phyloP scores from a whole-genome alignment of 345 rosid genomes.

The Melastoma malabathricum region DNA sequence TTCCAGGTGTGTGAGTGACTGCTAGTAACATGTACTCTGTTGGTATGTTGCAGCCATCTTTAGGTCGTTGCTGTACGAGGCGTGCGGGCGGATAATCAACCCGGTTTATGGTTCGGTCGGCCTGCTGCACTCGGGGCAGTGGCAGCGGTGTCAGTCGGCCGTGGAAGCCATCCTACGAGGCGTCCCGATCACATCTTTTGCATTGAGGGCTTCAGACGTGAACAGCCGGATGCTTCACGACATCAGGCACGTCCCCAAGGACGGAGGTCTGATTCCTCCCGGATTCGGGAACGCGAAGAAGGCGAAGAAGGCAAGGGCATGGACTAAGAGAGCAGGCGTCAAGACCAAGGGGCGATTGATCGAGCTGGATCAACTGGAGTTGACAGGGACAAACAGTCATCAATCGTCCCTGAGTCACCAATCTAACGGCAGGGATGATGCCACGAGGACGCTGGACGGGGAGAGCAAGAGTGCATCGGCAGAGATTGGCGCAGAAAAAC shows the following conservation, averaged over 20 bases:
- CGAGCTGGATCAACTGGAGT: conserved; percentile 5
- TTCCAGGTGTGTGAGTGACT: too few relatives aligned
- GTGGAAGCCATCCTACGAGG: conserved; percentile 45
- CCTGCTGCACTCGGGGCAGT: conserved; percentile 33
- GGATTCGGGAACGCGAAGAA: too few relatives aligned
- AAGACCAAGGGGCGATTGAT: too few relatives aligned
- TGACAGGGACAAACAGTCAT: conserved; percentile 51
- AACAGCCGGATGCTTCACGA: conserved; percentile 26
- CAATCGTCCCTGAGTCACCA: conserved; percentile 82
- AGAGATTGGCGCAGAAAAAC: not conserved
- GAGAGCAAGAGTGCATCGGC: conserved; percentile 31
- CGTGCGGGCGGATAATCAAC: conserved; percentile 45
- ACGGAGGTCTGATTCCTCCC: conserved; percentile 22
- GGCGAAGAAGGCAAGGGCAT: conserved; percentile 13
- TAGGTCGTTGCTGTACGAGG: conserved; percentile 47
- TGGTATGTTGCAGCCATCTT: conserved; percentile 25
- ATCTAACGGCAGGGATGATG: conserved; percentile 13
- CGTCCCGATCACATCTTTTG: conserved; percentile 45
- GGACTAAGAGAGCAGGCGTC: not conserved
- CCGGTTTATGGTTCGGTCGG: conserved; percentile 45
- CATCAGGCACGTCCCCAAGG: conserved; percentile 66
- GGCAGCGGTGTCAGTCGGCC: conserved; percentile 55
- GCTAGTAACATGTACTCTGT: too few relatives aligned
- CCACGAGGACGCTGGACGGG: conserved; percentile 13
- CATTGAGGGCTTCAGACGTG: conserved; percentile 35